phyloP scores from a whole-genome alignment of 352 stramenopile species.

The Thalassiosira livingstoniorum region DNA sequence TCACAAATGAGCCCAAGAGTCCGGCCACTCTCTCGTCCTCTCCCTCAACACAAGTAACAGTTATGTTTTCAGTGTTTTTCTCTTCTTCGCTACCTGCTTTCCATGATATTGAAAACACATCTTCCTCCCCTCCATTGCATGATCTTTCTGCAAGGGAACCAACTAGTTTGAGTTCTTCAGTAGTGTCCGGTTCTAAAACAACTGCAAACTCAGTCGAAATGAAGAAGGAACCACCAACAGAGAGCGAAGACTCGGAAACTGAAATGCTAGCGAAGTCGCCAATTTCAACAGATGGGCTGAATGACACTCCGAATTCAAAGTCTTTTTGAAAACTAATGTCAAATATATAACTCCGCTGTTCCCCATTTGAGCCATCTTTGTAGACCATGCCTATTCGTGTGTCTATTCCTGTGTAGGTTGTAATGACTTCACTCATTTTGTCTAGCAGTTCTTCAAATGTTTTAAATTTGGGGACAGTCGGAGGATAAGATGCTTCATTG shows the following conservation, averaged over 20 bases:
- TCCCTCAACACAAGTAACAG: neutral
- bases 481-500: conserved; percentile 29
- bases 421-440: conserved; percentile 38
- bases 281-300: conserved; percentile 23
- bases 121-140: neutral
- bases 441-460: conserved; percentile 40
- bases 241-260: conserved; percentile 35
- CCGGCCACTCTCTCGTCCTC: too few species aligned
- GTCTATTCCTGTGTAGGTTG: conserved; percentile 16
- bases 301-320: conserved; percentile 23
- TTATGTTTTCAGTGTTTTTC: neutral
- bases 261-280: conserved; percentile 44
- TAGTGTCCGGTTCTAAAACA: conserved; percentile 16
- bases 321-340: conserved; percentile 39
- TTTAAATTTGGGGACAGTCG: conserved; percentile 41
- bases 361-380: neutral
- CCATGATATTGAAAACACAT: neutral
- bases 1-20: too few species aligned
- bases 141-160: neutral
- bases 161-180: neutral
- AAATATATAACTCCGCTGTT: conserved; percentile 43
- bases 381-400: conserved; percentile 43
- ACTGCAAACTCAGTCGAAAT: conserved; percentile 43
- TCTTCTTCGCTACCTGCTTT: neutral
- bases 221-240: conserved; percentile 21